Evolutionary conservation across 179 eudicot species (phyloP).

Genomic region (Camellia oleifera): DNA sequence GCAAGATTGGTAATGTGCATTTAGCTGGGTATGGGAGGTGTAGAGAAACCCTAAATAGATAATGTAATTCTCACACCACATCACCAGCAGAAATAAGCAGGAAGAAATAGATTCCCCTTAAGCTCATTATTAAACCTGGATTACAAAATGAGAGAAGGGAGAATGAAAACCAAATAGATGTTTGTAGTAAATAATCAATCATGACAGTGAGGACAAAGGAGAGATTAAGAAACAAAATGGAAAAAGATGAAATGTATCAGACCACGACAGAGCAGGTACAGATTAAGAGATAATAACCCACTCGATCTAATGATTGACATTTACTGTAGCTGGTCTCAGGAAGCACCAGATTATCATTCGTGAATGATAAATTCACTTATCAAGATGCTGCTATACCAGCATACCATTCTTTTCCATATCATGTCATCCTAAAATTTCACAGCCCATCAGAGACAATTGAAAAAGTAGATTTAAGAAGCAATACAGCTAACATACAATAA

Average conservation of each 20-base stretch:
- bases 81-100: constrained; percentile 21
- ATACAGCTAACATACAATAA: too few species aligned
- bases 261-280: constrained; percentile 7
- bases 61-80: constrained; percentile 5
- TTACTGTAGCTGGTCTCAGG: too few species aligned
- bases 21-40: constrained; percentile 30
- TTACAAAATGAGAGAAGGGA: too few species aligned
- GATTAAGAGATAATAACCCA: too few species aligned
- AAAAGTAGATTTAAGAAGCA: background rate
- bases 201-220: background rate
- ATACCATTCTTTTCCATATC: background rate
- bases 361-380: background rate
- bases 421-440: background rate
- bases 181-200: background rate
- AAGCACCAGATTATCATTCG: background rate
- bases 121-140: background rate
- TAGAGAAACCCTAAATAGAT: background rate
- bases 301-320: too few species aligned
- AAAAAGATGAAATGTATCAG: background rate
- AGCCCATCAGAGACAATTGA: background rate
- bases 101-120: background rate
- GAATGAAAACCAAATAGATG: background rate
- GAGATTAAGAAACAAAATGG: too few species aligned
- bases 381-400: background rate
- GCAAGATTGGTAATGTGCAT: constrained; percentile 9